Conservation (phyloP, 345 rosid species). For the Excoecaria agallocha region DNA sequence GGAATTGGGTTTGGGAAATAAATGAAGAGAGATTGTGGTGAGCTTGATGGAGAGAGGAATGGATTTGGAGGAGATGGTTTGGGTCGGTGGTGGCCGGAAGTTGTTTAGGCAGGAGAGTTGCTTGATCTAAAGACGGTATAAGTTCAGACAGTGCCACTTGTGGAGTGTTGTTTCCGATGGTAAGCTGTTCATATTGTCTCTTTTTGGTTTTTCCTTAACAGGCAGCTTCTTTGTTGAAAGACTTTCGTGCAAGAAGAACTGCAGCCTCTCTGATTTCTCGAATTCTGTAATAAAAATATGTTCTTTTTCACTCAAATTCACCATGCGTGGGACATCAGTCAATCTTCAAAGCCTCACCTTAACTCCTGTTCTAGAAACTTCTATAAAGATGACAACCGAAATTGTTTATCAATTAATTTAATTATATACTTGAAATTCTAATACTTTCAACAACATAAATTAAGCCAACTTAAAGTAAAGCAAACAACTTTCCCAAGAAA, state of each 20-base stretch:
- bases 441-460: too few relatives aligned
- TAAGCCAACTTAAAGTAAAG: neutral
- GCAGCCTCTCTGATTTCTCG: neutral
- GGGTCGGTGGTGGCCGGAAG: conserved; percentile 47
- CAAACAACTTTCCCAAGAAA: neutral
- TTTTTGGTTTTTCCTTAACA: neutral
- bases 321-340: too few relatives aligned
- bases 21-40: conserved; percentile 58
- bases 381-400: too few relatives aligned
- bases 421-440: too few relatives aligned
- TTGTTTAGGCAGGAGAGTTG: conserved; percentile 58
- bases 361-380: too few relatives aligned
- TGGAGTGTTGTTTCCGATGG: neutral
- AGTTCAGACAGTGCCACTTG: conserved; percentile 40
- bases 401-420: too few relatives aligned
- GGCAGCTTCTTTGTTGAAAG: too few relatives aligned
- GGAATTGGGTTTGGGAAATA: conserved; percentile 39
- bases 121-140: conserved; percentile 59
- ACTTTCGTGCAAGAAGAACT: neutral
- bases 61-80: conserved; percentile 46
- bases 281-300: neutral
- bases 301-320: neutral
- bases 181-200: neutral
- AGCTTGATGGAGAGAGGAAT: conserved; percentile 56
- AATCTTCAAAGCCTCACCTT: too few relatives aligned